Base-by-base conservation (phyloP, 148 eudicot species). In the Spergularia marina region DNA sequence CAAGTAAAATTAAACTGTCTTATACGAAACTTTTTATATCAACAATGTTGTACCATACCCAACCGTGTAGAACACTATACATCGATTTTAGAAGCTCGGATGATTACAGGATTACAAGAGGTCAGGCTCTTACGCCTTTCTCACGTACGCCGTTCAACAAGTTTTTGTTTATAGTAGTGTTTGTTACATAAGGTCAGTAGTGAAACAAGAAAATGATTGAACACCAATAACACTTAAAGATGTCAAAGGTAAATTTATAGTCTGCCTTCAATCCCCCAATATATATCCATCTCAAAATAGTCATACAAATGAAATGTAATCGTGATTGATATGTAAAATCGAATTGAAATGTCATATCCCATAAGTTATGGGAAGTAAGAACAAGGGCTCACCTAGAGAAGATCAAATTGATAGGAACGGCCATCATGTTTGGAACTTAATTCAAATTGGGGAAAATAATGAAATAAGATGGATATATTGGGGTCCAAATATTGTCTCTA, bases 311-410 rank as follows among this genome's bases (percentile, higher is more conserved):
- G 68, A 41, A 41, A 21, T 60, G 44, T 23, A 25, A 36, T 63
- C 55, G 44, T 39, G 61, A 39, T 14, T 54, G 56, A 41, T 39
- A 66, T 44, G 47, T 67, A 44, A 44, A 44, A 44, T 44, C 44
- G 41, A 67, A 13, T 41, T 61, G 63, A 77, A 53, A 51, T 12
- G 75, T 77, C 70, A 18, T 36, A 51, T 77, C 75, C 75, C 75
- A 71, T 17, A 53, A 62, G 25, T 66, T 17, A 76, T 15, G 79
- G 68, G 44, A 5, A 56, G 41, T 21, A 68, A 54, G 53, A 53
- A 12, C 15, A 25, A 55, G 17, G n/a, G 16, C 17, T 44, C 25
- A 56, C 15, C 20, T 5, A 21, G 16, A 20, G 21, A 47, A 47
- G 71, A 47, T 68, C 21, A 21, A 47, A 3, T 34, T 49, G 20